These are phyloP conservation scores for Penicillium sp. DNA, from an alignment of 2,329 filamentous ascomycete species.

Conservation along the genomic window DNA sequence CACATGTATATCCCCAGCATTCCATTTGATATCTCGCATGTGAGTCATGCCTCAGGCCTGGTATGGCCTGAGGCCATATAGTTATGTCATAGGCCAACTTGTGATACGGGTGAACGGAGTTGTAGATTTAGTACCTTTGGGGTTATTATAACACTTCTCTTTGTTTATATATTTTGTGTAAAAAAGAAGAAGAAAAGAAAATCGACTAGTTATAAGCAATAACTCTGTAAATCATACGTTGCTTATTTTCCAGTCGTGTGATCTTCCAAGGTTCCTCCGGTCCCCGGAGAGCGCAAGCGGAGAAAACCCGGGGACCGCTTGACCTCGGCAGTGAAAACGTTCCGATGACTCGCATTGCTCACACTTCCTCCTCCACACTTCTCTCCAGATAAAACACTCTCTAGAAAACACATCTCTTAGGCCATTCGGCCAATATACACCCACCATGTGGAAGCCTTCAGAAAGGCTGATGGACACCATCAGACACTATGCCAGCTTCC, in stretches of 20 bases:
- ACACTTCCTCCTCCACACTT: conserved; percentile 1
- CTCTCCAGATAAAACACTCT: conserved; percentile 3
- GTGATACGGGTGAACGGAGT: neutral
- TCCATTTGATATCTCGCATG: neutral
- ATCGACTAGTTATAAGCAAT: neutral
- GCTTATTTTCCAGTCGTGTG: conserved; percentile 5
- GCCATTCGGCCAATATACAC: conserved; percentile 31
- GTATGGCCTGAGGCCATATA: neutral
- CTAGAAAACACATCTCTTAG: conserved; percentile 3
- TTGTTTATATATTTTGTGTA: neutral
- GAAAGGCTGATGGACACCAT: conserved; percentile 94
- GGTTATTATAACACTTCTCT: too few species aligned
- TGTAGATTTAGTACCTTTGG: neutral
- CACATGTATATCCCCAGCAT: neutral
- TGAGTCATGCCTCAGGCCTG: neutral
- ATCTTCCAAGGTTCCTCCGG: conserved; percentile 17
- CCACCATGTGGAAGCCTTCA: conserved; percentile 84
- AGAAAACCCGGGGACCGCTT: conserved; percentile 12
- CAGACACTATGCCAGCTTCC: conserved; percentile 94
- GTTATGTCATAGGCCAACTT: neutral
- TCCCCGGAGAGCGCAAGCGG: conserved; percentile 25
- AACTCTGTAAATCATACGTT: neutral
- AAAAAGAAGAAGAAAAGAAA: neutral
- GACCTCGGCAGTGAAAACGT: conserved; percentile 32
- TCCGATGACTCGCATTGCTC: conserved; percentile 16